Percentiles rank a stretch among this genome's conserved stretches.
phyloP scores from a whole-genome alignment of 2,329 filamentous ascomycete species.

The Xylariaceae sp. region DNA sequence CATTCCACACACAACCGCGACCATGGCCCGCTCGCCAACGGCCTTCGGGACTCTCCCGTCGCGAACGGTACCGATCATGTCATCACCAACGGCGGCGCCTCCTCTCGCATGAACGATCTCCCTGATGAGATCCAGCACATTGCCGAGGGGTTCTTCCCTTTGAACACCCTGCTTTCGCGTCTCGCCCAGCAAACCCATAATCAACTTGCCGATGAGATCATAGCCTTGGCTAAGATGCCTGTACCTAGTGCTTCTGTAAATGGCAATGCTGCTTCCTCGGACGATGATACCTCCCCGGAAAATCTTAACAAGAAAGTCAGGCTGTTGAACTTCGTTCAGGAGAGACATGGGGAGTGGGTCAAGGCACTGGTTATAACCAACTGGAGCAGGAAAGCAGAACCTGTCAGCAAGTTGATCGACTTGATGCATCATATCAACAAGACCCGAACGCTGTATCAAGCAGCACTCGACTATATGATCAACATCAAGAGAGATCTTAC shows the following conservation, averaged over 20 bases:
- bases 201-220: constrained; percentile 66
- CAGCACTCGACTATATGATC: constrained; percentile 59
- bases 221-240: constrained; percentile 66
- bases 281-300: constrained; percentile 57
- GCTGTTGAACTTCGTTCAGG: constrained; percentile 73
- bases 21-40: constrained; percentile 37
- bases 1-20: constrained; percentile 55
- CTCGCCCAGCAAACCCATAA: constrained; percentile 82
- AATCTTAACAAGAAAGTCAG: constrained; percentile 73
- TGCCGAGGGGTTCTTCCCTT: constrained; percentile 68
- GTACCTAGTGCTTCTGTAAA: constrained; percentile 51
- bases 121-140: constrained; percentile 67
- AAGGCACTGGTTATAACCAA: constrained; percentile 87
- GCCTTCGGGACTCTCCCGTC: constrained; percentile 22
- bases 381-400: constrained; percentile 77
- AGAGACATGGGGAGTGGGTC: constrained; percentile 81
- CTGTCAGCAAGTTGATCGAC: constrained; percentile 85
- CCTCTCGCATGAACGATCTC: constrained; percentile 51
- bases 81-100: constrained; percentile 29
- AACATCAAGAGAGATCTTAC: constrained; percentile 70
- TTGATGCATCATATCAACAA: constrained; percentile 70
- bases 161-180: constrained; percentile 71
- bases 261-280: constrained; percentile 41
- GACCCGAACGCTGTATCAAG: constrained; percentile 58
- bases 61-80: constrained; percentile 21